Base-by-base conservation (phyloP, 805 yeast genomes). In the Metschnikowia rubicola region DNA sequence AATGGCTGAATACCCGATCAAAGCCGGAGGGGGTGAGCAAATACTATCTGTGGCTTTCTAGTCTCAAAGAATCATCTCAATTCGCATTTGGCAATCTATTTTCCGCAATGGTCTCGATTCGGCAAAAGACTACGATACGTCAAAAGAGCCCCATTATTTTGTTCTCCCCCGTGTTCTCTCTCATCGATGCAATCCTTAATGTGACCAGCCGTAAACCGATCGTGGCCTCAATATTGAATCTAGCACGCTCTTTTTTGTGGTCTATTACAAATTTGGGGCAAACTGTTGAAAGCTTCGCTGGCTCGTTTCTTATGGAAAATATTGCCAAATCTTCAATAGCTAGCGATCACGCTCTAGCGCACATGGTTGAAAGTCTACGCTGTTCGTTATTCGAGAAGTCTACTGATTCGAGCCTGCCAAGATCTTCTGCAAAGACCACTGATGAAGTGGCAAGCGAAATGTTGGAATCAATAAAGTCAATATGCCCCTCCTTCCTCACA, bases 131-230 rank as follows among this genome's bases (percentile, higher is more conserved):
- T 21, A 5, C 26, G 26, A 21, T 7, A 21, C 26, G 5, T 4
- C 26, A 31, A 19, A 9, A 30, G 6, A 43, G 30, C 12, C 42
- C 47, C 9, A 31, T 41, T 10, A 34, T 52, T 2, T 32, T 47
- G 2, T 44, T 49, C 29, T 55, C 61, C 10, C 55, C 62, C 4
- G 45, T 62, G 8, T 44, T 61, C 37, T 42, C 48, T 12, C 49
- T 63, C 10, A 5, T 60, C 10, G 57, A 61, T 39, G 51, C 59
- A 1, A 11, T 61, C 28, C 54, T 59, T 8, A 41, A 44, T 28
- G 47, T 63, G 35, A 53, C 57, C 26, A 30, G 35, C 29, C 39
- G 58, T 26, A 58, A 57, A 36, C 63, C 64, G 9, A 37, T 61
- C 15, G 39, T 58, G 10, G 30, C 48, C 11, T 49, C 53, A 2